Conservation (phyloP, 1,139 yeast genomes). For the Nakaseomyces delphensis region DNA sequence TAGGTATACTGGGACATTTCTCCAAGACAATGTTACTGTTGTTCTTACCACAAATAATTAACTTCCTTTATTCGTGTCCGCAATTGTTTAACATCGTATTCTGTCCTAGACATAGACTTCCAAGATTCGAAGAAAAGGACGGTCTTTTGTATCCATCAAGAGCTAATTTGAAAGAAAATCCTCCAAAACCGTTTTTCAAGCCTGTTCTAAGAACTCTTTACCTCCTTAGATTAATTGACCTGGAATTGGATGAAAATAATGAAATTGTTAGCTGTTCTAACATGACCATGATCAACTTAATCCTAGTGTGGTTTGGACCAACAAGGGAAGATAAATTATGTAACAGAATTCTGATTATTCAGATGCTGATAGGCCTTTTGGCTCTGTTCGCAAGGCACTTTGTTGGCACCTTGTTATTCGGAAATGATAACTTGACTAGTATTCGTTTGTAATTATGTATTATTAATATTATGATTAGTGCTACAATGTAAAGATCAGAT, state of each 20-base stretch:
- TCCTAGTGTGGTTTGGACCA: constrained; percentile 83
- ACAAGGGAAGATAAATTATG: constrained; percentile 75
- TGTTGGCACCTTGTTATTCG: constrained; percentile 78
- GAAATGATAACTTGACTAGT: constrained; percentile 65
- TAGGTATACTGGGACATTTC: constrained; percentile 92
- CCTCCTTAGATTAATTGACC: constrained; percentile 42
- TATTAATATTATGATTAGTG: too few species aligned
- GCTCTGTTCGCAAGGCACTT: constrained; percentile 75
- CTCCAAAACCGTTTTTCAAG: constrained; percentile 31
- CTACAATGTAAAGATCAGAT: too few species aligned
- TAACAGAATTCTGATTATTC: constrained; percentile 46
- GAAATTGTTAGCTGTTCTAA: constrained; percentile 49
- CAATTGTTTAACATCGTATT: constrained; percentile 80
- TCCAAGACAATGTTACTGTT: constrained; percentile 82
- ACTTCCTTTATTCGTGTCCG: constrained; percentile 82
- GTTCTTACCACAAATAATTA: constrained; percentile 82
- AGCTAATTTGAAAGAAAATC: constrained; percentile 37
- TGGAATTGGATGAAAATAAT: constrained; percentile 25
- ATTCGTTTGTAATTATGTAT: constrained; percentile 12
- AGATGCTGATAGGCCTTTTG: constrained; percentile 53
- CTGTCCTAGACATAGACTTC: constrained; percentile 93
- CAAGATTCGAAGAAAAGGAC: constrained; percentile 57
- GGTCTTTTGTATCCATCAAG: constrained; percentile 73
- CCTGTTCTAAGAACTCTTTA: constrained; percentile 30
- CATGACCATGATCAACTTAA: constrained; percentile 77